A percentile compares a stretch with the other conserved stretches of the same genome.
phyloP scores from a whole-genome alignment of 192 early-diverging fungal genomes.

The Jimgerdemannia flammicorona region DNA sequence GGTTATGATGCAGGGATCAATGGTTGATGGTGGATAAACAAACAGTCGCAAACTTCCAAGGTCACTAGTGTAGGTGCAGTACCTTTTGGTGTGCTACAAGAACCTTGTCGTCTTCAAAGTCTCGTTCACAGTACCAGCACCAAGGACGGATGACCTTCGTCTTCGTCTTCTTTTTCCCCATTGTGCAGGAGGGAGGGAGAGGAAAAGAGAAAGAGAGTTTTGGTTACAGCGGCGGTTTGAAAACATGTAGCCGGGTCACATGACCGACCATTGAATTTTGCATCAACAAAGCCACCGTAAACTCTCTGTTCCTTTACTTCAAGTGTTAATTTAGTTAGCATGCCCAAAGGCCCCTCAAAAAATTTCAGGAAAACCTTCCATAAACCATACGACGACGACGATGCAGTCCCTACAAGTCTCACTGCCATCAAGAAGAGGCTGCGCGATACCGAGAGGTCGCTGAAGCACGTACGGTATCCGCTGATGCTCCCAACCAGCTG shows the following conservation, averaged over 20 bases:
- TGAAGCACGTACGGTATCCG: slow-evolving; percentile 19
- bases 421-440: slow-evolving; percentile 43
- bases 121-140: slow-evolving; percentile 96
- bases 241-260: neutral
- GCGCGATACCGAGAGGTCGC: slow-evolving; percentile 27
- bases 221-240: neutral
- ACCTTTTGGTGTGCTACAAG: slow-evolving; percentile 86
- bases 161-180: slow-evolving; percentile 68
- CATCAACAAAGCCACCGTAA: too few species aligned
- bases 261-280: too few species aligned
- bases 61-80: neutral
- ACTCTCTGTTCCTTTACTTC: too few species aligned
- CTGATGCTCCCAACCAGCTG: neutral
- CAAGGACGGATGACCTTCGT: slow-evolving; percentile 61
- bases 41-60: neutral
- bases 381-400: neutral
- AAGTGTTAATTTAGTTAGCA: too few species aligned
- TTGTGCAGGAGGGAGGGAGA: neutral
- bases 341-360: neutral
- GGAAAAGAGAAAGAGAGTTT: neutral
- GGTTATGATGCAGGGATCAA: neutral
- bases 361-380: neutral
- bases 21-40: neutral
- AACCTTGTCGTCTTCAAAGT: slow-evolving; percentile 94
- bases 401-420: slow-evolving; percentile 23